A percentile compares a stretch with the other conserved stretches of the same genome.
Conservation (phyloP, 192 early-diverging fungal genomes). For the Geosiphon pyriformis region DNA sequence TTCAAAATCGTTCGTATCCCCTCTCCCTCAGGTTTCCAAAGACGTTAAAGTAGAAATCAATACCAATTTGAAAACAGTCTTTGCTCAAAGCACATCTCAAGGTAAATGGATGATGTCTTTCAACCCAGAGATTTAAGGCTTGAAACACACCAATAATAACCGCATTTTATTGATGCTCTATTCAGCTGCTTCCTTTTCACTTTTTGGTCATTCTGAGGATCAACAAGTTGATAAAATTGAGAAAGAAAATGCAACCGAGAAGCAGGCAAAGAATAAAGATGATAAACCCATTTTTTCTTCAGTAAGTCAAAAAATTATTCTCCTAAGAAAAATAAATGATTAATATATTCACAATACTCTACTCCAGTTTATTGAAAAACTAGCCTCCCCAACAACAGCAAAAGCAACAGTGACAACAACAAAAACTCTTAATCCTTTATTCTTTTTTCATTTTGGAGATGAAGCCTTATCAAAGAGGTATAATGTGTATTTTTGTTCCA, state of each 20-base stretch:
- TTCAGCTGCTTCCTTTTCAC: background rate
- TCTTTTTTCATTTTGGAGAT: conserved; percentile 25
- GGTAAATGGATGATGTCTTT: background rate
- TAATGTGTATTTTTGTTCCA: background rate
- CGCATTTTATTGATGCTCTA: too few species aligned
- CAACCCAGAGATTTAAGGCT: too few species aligned
- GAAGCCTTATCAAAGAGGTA: conserved; percentile 7
- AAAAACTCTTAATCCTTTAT: background rate
- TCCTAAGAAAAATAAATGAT: background rate
- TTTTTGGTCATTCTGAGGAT: background rate
- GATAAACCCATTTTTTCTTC: background rate
- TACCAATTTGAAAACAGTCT: conserved; percentile 16
- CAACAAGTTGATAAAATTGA: background rate
- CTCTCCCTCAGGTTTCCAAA: conserved; percentile 11
- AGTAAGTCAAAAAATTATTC: background rate
- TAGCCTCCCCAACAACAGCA: background rate
- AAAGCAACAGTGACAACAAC: background rate
- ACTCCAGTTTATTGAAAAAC: too few species aligned
- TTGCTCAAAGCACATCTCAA: background rate
- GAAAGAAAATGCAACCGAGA: background rate
- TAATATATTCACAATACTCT: background rate
- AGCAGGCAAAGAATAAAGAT: background rate
- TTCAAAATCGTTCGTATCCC: background rate
- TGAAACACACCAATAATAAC: too few species aligned
- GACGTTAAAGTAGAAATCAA: conserved; percentile 10